Conservation (phyloP, 345 rosid species). For the Ceriops decandra region DNA sequence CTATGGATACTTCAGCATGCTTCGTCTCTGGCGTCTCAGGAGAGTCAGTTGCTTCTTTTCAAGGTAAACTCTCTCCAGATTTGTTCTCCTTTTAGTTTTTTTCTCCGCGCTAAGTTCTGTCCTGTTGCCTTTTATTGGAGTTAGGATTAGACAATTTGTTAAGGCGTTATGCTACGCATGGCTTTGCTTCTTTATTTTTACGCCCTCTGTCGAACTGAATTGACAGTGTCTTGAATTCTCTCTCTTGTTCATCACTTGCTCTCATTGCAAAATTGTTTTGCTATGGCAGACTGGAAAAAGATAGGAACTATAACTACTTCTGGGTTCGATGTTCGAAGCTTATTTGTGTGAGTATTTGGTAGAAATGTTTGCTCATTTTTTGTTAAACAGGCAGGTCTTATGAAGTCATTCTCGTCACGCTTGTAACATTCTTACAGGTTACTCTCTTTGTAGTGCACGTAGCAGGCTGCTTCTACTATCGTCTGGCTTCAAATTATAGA, state of each 20-base stretch:
- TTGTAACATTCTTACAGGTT: slow-evolving; percentile 41
- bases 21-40: slow-evolving; percentile 91
- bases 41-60: slow-evolving; percentile 69
- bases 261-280: background rate
- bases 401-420: slow-evolving; percentile 1
- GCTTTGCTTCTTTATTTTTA: too few species aligned
- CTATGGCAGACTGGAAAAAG: slow-evolving; percentile 70
- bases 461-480: slow-evolving; percentile 70
- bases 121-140: background rate
- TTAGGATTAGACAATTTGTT: background rate
- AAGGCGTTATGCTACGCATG: background rate
- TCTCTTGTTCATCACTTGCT: background rate
- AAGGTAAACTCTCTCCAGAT: slow-evolving; percentile 22
- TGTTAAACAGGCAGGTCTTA: background rate
- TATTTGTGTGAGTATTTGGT: slow-evolving; percentile 48
- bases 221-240: background rate
- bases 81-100: background rate
- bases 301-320: slow-evolving; percentile 63
- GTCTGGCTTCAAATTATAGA: slow-evolving; percentile 42
- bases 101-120: too few species aligned
- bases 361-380: background rate
- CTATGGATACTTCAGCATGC: slow-evolving; percentile 70
- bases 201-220: background rate
- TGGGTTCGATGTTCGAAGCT: slow-evolving; percentile 70
- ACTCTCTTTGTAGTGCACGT: slow-evolving; percentile 69